Percentiles rank a stretch among this genome's conserved stretches.
Evolutionary conservation across 129 eudicot species (phyloP).

Genomic region (Erigeron canadensis): DNA sequence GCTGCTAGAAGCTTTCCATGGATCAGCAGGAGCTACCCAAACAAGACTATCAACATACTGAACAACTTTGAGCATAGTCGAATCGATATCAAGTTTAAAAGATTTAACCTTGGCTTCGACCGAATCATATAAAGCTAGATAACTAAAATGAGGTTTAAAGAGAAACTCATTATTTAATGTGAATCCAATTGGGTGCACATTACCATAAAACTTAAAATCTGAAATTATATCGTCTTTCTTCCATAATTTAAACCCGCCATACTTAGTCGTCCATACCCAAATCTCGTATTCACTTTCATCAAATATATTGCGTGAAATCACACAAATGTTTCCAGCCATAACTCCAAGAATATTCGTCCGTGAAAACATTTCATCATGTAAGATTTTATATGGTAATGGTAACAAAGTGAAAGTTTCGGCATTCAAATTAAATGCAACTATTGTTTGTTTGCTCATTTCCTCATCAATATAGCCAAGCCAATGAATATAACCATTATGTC

Average conservation of each 20-base stretch:
- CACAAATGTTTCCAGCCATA: neutral
- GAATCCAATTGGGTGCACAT: neutral
- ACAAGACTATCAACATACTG: constrained; percentile 12
- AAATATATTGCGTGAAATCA: neutral
- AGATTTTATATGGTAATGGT: neutral
- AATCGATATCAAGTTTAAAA: neutral
- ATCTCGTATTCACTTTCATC: neutral
- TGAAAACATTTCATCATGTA: no score
- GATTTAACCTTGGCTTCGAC: neutral
- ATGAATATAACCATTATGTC: neutral
- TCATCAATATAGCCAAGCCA: neutral
- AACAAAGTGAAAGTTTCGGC: neutral
- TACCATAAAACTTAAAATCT: neutral
- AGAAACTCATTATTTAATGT: neutral
- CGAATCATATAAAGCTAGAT: neutral
- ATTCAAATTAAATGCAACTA: neutral
- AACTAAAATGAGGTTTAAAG: no score
- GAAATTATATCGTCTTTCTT: neutral
- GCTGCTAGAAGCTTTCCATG: no score
- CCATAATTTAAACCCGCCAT: neutral
- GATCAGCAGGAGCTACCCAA: neutral
- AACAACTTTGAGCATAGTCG: neutral
- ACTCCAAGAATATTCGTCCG: neutral
- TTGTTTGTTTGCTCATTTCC: neutral
- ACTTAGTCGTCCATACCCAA: neutral